A percentile compares a stretch with the other conserved stretches of the same genome.
These are phyloP conservation scores for Wickerhamomyces canadensis DNA, from an alignment of 805 yeast species.

Conservation along the genomic window DNA sequence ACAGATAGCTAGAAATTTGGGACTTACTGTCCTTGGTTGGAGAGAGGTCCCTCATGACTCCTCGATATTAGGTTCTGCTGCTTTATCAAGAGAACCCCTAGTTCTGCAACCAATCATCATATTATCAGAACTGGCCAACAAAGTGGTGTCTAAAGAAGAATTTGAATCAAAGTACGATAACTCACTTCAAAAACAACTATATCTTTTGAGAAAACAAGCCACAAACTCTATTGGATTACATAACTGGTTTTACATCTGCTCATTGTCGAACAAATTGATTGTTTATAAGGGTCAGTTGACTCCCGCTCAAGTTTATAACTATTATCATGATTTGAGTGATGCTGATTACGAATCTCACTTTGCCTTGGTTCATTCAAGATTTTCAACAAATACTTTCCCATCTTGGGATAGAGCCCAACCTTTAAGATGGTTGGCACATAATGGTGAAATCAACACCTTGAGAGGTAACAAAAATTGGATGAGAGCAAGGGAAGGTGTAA, in stretches of 20 bases:
- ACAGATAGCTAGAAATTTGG: constrained; percentile 68
- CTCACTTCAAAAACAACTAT: constrained; percentile 76
- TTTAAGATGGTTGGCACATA: constrained; percentile 93
- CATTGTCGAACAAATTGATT: constrained; percentile 80
- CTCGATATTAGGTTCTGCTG: constrained; percentile 91
- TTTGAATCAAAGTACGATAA: constrained; percentile 52
- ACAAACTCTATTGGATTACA: constrained; percentile 89
- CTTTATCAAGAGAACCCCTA: constrained; percentile 86
- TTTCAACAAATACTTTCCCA: constrained; percentile 97
- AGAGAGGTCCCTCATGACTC: constrained; percentile 92
- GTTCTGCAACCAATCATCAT: constrained; percentile 93
- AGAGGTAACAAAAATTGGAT: constrained; percentile 99
- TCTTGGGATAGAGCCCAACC: constrained; percentile 99
- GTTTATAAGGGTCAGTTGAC: constrained; percentile 98
- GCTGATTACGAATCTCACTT: constrained; percentile 93
- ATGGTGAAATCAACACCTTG: constrained; percentile 96
- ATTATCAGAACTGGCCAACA: constrained; percentile 41
- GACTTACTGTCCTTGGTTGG: constrained; percentile 87
- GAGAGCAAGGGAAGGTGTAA: constrained; percentile 97
- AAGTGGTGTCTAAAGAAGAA: constrained; percentile 39
- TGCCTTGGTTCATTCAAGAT: constrained; percentile 94
- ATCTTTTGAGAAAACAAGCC: constrained; percentile 81
- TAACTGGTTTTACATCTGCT: constrained; percentile 97
- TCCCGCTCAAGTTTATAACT: constrained; percentile 91
- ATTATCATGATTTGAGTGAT: constrained; percentile 87